Evolutionary conservation across 2,329 filamentous ascomycete genomes (phyloP).

Genomic region (Tolypocladium ovalisporum): DNA sequence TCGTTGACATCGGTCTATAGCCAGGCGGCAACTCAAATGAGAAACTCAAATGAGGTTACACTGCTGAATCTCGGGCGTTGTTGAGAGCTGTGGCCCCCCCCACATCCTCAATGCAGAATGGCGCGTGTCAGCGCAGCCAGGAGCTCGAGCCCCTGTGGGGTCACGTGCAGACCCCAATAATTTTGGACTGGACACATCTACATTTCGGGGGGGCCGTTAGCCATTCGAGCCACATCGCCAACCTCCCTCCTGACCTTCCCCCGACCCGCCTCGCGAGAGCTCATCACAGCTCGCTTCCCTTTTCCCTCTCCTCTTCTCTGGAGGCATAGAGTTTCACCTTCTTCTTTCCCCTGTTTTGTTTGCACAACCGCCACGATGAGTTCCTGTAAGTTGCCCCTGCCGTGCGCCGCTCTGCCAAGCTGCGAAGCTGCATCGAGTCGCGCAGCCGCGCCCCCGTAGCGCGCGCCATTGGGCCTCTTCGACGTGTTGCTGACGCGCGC

Average conservation of each 20-base stretch:
- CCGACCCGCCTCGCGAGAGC: slow-evolving; percentile 23
- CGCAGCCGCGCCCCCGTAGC: slow-evolving; percentile 16
- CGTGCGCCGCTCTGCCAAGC: slow-evolving; percentile 6
- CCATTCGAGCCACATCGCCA: slow-evolving; percentile 34
- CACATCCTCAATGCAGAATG: slow-evolving; percentile 4
- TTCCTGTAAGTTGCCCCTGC: slow-evolving; percentile 36
- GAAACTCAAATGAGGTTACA: too few species aligned
- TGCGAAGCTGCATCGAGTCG: slow-evolving; percentile 7
- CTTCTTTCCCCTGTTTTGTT: slow-evolving; percentile 16
- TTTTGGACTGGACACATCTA: slow-evolving; percentile 32
- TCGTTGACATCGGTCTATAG: background rate
- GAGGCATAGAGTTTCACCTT: slow-evolving; percentile 29
- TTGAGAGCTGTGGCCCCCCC: background rate
- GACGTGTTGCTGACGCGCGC: slow-evolving; percentile 15
- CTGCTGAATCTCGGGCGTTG: background rate
- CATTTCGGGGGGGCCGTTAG: slow-evolving; percentile 16
- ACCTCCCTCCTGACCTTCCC: slow-evolving; percentile 23
- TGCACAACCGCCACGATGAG: slow-evolving; percentile 36
- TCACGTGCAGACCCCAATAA: slow-evolving; percentile 23
- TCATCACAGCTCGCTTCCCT: slow-evolving; percentile 24
- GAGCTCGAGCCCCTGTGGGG: slow-evolving; percentile 2
- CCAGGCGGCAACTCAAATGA: background rate
- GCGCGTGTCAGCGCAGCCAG: background rate
- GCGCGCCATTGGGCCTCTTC: slow-evolving; percentile 1
- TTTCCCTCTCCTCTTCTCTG: slow-evolving; percentile 23